Conservation (phyloP, 805 yeast genomes). For the Nakazawaea wyomingensis region DNA sequence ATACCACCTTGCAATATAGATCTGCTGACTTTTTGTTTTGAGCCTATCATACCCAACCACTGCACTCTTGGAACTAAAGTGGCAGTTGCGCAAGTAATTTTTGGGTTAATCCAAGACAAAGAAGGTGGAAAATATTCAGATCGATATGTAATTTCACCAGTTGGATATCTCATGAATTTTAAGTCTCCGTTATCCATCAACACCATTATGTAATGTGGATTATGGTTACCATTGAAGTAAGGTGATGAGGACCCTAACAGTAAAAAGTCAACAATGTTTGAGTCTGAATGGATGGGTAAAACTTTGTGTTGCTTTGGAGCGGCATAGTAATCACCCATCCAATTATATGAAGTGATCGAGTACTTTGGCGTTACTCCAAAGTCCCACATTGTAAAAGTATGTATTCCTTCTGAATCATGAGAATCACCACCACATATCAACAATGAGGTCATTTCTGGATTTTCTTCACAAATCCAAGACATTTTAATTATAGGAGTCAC, state of each 20-base stretch:
- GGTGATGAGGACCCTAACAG: constrained; percentile 64
- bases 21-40: constrained; percentile 18
- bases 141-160: constrained; percentile 44
- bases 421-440: constrained; percentile 67
- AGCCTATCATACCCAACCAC: constrained; percentile 75
- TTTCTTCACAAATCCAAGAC: constrained; percentile 73
- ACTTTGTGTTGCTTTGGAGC: constrained; percentile 50
- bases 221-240: constrained; percentile 73
- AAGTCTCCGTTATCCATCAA: constrained; percentile 60
- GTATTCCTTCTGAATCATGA: constrained; percentile 35
- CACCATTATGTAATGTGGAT: constrained; percentile 62
- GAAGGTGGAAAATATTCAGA: constrained; percentile 75
- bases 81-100: constrained; percentile 51
- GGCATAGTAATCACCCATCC: constrained; percentile 74
- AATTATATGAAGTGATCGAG: constrained; percentile 74
- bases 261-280: constrained; percentile 40
- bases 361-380: constrained; percentile 79
- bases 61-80: constrained; percentile 54
- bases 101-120: constrained; percentile 73
- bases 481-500: constrained; percentile 46
- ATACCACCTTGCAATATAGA: constrained; percentile 75
- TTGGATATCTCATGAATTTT: constrained; percentile 54
- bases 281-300: constrained; percentile 46
- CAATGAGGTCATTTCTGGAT: constrained; percentile 76
- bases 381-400: constrained; percentile 52